These are phyloP conservation scores for Trichomonas vaginalis DNA, from an alignment of 208 protist genomes.

Conservation along the genomic window DNA sequence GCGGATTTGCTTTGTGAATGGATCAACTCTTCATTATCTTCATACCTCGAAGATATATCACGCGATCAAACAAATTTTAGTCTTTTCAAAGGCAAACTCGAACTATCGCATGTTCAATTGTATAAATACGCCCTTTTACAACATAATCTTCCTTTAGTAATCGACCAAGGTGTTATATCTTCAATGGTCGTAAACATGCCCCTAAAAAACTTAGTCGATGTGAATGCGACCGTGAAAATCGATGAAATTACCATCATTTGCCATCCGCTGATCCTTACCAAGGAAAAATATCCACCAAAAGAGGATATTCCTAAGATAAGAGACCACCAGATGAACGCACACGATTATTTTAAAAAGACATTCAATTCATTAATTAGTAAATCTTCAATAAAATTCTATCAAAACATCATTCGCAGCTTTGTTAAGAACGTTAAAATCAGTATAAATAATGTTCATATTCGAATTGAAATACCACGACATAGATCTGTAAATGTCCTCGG, in stretches of 20 bases:
- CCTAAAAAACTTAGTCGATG: background rate
- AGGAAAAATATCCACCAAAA: background rate
- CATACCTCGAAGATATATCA: background rate
- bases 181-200: background rate
- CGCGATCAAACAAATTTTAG: background rate
- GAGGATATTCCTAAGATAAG: background rate
- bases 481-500: background rate
- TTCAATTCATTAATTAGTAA: background rate
- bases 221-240: background rate
- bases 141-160: background rate
- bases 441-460: background rate
- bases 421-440: background rate
- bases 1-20: background rate
- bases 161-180: background rate
- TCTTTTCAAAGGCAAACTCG: background rate
- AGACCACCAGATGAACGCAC: background rate
- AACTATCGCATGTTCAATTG: background rate
- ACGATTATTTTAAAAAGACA: background rate
- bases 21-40: background rate
- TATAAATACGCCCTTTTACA: background rate
- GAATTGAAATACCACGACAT: background rate
- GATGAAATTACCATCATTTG: background rate
- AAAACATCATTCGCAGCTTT: background rate
- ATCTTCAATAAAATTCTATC: background rate
- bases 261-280: background rate